A percentile compares a stretch with the other conserved stretches of the same genome.
Conservation (phyloP, 1,284 basidiomycete species). For the Athelia sp. region DNA sequence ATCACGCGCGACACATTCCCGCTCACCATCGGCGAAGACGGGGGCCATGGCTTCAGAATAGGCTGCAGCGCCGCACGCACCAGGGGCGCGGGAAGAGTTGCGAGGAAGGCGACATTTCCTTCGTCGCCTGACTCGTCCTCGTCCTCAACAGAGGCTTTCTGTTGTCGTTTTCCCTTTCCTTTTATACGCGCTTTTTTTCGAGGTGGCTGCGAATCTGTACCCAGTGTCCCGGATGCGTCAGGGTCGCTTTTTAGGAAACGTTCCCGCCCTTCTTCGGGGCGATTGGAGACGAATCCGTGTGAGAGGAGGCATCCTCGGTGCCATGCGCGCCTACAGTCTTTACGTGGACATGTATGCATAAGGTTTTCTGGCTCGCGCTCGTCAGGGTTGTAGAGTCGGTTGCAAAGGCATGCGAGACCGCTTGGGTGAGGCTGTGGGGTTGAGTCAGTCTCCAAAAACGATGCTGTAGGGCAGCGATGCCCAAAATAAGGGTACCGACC, state of each 20-base stretch:
- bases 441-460: too few species aligned
- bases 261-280: neutral
- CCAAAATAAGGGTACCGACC: slow-evolving; percentile 17
- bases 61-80: slow-evolving; percentile 39
- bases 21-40: slow-evolving; percentile 28
- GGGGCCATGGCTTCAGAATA: slow-evolving; percentile 35
- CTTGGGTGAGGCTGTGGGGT: slow-evolving; percentile 13
- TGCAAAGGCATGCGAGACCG: slow-evolving; percentile 37
- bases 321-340: slow-evolving; percentile 33
- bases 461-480: too few species aligned
- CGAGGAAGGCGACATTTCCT: slow-evolving; percentile 12
- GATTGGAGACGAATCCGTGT: slow-evolving; percentile 16
- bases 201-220: neutral
- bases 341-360: slow-evolving; percentile 50
- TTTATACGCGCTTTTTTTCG: neutral
- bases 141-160: too few species aligned
- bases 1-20: slow-evolving; percentile 41
- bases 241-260: neutral
- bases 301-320: slow-evolving; percentile 39
- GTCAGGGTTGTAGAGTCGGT: slow-evolving; percentile 34
- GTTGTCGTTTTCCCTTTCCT: too few species aligned
- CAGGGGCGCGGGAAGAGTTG: slow-evolving; percentile 26
- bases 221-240: slow-evolving; percentile 13
- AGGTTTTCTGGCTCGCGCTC: slow-evolving; percentile 18
- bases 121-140: neutral